These are phyloP conservation scores for Magnusiomyces clavatus DNA, from an alignment of 1,139 yeast species.

Conservation along the genomic window DNA sequence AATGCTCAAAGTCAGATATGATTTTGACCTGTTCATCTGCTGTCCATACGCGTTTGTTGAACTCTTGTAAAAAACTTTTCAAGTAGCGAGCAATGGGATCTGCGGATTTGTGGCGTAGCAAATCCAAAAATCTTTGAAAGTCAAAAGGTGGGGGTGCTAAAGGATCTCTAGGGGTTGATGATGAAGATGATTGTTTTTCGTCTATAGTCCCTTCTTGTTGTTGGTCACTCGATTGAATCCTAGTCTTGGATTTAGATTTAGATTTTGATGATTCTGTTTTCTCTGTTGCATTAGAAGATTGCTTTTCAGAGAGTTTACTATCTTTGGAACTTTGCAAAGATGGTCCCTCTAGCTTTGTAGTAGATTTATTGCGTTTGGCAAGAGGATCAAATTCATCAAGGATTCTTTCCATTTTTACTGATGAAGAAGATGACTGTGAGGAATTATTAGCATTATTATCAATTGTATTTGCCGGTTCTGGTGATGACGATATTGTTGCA, in stretches of 20 bases:
- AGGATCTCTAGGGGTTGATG: background rate
- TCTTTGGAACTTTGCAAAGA: background rate
- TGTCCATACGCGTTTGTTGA: constrained; percentile 64
- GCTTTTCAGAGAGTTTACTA: background rate
- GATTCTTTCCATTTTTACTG: constrained; percentile 21
- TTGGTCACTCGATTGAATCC: too few species aligned
- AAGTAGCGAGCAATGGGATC: constrained; percentile 86
- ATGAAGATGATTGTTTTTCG: background rate
- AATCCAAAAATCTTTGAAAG: constrained; percentile 70
- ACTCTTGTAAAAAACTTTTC: constrained; percentile 67
- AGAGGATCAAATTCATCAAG: constrained; percentile 31
- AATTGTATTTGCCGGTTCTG: too few species aligned
- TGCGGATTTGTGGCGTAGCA: constrained; percentile 65
- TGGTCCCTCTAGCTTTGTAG: background rate
- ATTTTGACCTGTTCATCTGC: constrained; percentile 72
- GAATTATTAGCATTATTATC: too few species aligned
- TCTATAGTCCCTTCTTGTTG: background rate
- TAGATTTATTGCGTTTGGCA: constrained; percentile 8
- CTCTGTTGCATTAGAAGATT: constrained; percentile 1
- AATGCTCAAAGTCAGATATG: constrained; percentile 53
- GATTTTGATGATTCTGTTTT: background rate
- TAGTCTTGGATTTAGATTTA: background rate
- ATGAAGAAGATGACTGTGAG: too few species aligned
- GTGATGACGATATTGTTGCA: too few species aligned
- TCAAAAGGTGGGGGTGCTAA: constrained; percentile 45